Evolutionary conservation across 2,329 filamentous ascomycete genomes (phyloP), one percentile per base, ranked within the genome.

Genomic region (Fonsecaea multimorphosa): DNA sequence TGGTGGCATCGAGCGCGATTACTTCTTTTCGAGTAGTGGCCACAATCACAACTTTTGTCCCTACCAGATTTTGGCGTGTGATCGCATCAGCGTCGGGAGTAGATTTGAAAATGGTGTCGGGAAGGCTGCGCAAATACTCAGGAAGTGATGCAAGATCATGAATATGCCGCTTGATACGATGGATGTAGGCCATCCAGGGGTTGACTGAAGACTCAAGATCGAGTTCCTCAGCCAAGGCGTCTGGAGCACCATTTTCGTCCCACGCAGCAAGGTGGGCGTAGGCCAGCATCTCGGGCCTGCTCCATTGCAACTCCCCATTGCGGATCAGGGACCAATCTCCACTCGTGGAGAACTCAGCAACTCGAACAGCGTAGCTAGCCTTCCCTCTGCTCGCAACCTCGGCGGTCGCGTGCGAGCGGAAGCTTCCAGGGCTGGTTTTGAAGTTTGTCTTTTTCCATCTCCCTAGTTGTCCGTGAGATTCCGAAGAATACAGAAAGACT

Each of bases 171-270:
- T 86, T 90, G 14, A 97, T 84, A 14, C 95, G 90, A 78, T 97
- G 93, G 31, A 94, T 80, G 74, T 97, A 99, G n/a, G 95, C 95
- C 11, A 86, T 83, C 5, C 91, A 74, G 2, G 91, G 84, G 74
- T 90, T 96, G 73, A 89, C 90, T 74, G 97, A 91, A 3, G 91
- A 91, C 78, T 99, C 94, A 27, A 91, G 86, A 71, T 96, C 91
- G 7, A 98, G 83, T 32, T 92, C 91, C 75, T 91, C 89, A 5
- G 89, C 92, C 56, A 97, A 82, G 58, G 88, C 85, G 74, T 93
- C 90, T 16, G 86, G 85, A 70, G 89, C 87, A 12, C 89, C 88
- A 5, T 92, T 85, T 57, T 94, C 91, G 0, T 90, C 91, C 85
- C 92, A 97, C 11, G 87, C 86, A 40, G 92, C 93, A 60, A 91